A percentile compares a stretch with the other conserved stretches of the same genome.
Evolutionary conservation across 73 alveolate genomes (phyloP).

Genomic region (Blepharisma japonicum): DNA sequence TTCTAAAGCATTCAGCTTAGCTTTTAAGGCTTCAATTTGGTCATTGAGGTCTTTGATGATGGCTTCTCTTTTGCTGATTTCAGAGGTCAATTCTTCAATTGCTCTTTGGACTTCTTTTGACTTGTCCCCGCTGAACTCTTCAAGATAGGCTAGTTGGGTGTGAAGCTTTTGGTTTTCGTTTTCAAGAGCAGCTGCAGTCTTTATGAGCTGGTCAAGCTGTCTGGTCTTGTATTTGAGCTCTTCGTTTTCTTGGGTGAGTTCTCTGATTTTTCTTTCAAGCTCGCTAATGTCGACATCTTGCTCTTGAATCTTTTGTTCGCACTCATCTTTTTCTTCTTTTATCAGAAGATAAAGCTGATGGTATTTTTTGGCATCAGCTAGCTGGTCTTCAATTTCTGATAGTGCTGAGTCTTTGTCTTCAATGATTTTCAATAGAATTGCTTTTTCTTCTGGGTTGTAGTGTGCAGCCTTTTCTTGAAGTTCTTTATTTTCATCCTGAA

Average conservation of each 20-base stretch:
- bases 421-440: background rate
- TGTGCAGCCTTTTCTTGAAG: background rate
- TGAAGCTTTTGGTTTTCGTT: conserved; percentile 28
- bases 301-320: background rate
- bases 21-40: conserved; percentile 10
- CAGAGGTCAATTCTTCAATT: too few relatives aligned
- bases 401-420: conserved; percentile 20
- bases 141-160: background rate
- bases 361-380: background rate
- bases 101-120: too few relatives aligned
- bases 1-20: background rate
- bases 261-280: background rate
- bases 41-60: background rate
- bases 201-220: background rate
- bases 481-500: background rate
- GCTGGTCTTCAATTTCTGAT: background rate
- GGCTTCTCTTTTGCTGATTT: background rate
- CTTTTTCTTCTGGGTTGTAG: background rate
- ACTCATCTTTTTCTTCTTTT: conserved; percentile 1
- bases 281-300: background rate
- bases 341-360: background rate
- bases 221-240: conserved; percentile 21
- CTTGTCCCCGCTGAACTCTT: background rate
- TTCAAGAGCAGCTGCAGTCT: background rate
- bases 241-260: conserved; percentile 19